Evolutionary conservation across 2,329 filamentous ascomycete species (phyloP).

Genomic region (Monosporascus sp.): DNA sequence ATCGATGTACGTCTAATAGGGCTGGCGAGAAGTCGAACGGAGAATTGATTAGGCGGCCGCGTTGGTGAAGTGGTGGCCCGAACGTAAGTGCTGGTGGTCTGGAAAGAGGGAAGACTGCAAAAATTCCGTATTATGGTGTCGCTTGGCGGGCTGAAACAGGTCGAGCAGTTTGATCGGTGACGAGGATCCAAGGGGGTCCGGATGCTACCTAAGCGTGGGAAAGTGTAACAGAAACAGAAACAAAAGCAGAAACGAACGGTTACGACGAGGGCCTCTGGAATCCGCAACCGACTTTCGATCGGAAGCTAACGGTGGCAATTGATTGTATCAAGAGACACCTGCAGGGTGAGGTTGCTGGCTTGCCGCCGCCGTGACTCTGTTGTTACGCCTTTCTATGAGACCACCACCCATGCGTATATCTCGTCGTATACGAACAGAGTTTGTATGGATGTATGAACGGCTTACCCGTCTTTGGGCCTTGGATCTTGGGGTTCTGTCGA

Average conservation of each 20-base stretch:
- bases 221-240: neutral
- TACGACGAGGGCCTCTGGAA: neutral
- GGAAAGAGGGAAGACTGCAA: conserved; percentile 15
- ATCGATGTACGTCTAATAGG: too few relatives aligned
- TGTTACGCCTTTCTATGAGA: too few relatives aligned
- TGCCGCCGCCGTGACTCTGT: too few relatives aligned
- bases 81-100: conserved; percentile 21
- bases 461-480: too few relatives aligned
- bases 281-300: neutral
- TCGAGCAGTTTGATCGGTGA: conserved; percentile 30
- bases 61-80: neutral
- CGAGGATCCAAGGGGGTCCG: conserved; percentile 22
- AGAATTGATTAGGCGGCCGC: too few relatives aligned
- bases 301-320: neutral
- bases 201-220: conserved; percentile 12
- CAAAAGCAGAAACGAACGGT: neutral
- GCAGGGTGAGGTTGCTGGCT: too few relatives aligned
- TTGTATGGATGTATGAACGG: too few relatives aligned
- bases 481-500: too few relatives aligned
- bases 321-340: neutral
- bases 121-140: conserved; percentile 5
- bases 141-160: conserved; percentile 30
- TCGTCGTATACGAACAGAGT: too few relatives aligned
- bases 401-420: too few relatives aligned
- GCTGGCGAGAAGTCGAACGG: too few relatives aligned